Evolutionary conservation across 768 basidiomycete species (phyloP).

Genomic region (Boletus fagicola): DNA sequence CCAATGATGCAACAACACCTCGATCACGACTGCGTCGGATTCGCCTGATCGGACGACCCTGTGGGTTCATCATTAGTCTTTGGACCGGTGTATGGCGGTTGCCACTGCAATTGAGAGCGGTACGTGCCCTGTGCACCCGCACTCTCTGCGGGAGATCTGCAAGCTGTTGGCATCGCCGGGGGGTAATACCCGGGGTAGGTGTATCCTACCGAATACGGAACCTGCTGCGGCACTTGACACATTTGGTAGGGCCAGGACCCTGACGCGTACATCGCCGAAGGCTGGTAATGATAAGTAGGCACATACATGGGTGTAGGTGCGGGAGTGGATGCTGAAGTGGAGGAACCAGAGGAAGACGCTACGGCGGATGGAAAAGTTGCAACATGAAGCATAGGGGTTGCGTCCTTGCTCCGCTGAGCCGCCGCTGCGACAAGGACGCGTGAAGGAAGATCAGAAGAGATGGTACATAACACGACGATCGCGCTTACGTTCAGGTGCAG

Average conservation of each 20-base stretch:
- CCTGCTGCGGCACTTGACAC: slow-evolving; percentile 20
- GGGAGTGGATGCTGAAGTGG: slow-evolving; percentile 18
- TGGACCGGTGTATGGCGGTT: slow-evolving; percentile 36
- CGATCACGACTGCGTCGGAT: slow-evolving; percentile 14
- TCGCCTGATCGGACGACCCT: slow-evolving; percentile 23
- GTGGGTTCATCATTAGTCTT: slow-evolving; percentile 36
- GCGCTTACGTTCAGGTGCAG: slow-evolving; percentile 48
- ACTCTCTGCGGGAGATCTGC: slow-evolving; percentile 16
- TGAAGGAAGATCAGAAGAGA: slow-evolving; percentile 11
- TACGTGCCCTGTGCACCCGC: slow-evolving; percentile 25
- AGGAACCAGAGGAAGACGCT: slow-evolving; percentile 23
- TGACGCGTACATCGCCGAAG: slow-evolving; percentile 20
- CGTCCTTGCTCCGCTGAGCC: slow-evolving; percentile 12
- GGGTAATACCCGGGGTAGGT: slow-evolving; percentile 26
- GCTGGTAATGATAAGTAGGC: slow-evolving; percentile 22
- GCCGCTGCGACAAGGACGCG: slow-evolving; percentile 13
- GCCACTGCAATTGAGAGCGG: slow-evolving; percentile 35
- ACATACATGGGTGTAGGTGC: slow-evolving; percentile 22
- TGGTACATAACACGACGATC: background rate
- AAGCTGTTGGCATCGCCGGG: slow-evolving; percentile 7
- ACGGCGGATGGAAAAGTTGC: slow-evolving; percentile 24
- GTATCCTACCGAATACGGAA: slow-evolving; percentile 23
- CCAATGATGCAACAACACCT: background rate
- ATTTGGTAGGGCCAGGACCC: slow-evolving; percentile 37
- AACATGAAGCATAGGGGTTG: slow-evolving; percentile 21